Conservation (phyloP, 2,329 filamentous ascomycete species). For the Beauveria scarabaeidicola region DNA sequence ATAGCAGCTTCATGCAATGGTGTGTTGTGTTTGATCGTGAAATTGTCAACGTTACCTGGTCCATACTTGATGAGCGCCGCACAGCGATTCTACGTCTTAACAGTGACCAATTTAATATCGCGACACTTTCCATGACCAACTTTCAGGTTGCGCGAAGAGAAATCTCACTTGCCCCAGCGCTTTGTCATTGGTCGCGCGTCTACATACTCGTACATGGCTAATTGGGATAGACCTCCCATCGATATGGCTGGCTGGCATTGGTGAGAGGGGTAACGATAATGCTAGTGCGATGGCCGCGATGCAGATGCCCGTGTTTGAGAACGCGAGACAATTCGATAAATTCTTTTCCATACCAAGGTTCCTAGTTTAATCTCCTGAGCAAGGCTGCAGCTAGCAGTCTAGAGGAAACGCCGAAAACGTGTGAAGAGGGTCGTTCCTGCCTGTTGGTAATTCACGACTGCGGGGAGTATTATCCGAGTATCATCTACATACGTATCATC, state of each 20-base stretch:
- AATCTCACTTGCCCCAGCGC: not conserved
- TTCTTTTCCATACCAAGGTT: too few species aligned
- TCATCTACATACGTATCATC: too few species aligned
- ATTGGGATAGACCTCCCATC: slow-evolving; percentile 7
- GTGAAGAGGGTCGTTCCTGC: not conserved
- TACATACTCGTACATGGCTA: not conserved
- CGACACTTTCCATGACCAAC: slow-evolving; percentile 18
- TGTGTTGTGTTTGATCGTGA: slow-evolving; percentile 20
- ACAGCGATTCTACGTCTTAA: slow-evolving; percentile 11
- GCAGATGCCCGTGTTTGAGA: not conserved
- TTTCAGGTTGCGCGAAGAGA: not conserved
- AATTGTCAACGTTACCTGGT: slow-evolving; percentile 16
- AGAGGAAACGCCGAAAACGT: not conserved
- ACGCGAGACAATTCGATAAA: too few species aligned
- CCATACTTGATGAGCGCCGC: slow-evolving; percentile 13
- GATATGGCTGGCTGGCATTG: not conserved
- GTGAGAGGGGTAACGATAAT: not conserved
- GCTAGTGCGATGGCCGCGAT: not conserved
- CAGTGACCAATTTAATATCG: slow-evolving; percentile 14
- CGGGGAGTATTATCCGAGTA: not conserved
- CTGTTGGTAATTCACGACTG: not conserved
- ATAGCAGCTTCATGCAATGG: slow-evolving; percentile 23
- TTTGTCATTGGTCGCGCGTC: not conserved
- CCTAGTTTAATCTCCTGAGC: not conserved
- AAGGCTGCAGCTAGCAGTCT: not conserved